Evolutionary conservation across 2,329 filamentous ascomycete genomes (phyloP).

Genomic region (Truncatella angustata): DNA sequence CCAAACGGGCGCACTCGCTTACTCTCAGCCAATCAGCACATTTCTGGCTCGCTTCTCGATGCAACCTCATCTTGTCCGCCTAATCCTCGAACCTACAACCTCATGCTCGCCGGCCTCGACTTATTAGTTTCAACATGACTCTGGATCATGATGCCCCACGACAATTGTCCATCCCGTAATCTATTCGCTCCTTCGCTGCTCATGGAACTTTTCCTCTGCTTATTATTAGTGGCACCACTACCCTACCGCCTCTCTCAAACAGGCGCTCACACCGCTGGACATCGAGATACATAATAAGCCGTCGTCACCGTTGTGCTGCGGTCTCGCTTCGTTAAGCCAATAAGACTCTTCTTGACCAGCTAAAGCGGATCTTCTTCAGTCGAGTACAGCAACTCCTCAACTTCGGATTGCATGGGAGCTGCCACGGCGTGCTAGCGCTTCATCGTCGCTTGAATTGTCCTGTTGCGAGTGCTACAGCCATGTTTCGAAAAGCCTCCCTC

Average conservation of each 20-base stretch:
- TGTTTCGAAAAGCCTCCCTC: not conserved
- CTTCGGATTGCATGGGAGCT: not conserved
- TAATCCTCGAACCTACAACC: not conserved
- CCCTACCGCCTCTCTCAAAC: not conserved
- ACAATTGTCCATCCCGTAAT: not conserved
- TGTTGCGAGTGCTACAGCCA: conserved; percentile 3
- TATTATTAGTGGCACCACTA: not conserved
- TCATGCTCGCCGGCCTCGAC: no score
- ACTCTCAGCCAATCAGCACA: conserved; percentile 11
- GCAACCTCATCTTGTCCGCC: conserved; percentile 11
- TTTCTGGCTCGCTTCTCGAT: conserved; percentile 12
- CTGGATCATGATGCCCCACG: not conserved
- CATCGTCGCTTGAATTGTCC: not conserved
- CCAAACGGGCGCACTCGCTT: conserved; percentile 14
- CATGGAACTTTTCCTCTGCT: not conserved
- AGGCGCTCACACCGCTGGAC: not conserved
- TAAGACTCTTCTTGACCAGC: not conserved
- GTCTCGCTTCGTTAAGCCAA: not conserved
- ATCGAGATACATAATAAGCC: not conserved
- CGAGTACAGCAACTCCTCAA: no score
- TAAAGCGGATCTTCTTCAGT: no score
- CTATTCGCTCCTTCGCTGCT: not conserved
- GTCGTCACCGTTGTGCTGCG: not conserved
- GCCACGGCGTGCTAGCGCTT: not conserved
- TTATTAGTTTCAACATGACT: not conserved